These are phyloP conservation scores for Penicillium brasilianum DNA, from an alignment of 2,329 filamentous ascomycete genomes.

Conservation along the genomic window DNA sequence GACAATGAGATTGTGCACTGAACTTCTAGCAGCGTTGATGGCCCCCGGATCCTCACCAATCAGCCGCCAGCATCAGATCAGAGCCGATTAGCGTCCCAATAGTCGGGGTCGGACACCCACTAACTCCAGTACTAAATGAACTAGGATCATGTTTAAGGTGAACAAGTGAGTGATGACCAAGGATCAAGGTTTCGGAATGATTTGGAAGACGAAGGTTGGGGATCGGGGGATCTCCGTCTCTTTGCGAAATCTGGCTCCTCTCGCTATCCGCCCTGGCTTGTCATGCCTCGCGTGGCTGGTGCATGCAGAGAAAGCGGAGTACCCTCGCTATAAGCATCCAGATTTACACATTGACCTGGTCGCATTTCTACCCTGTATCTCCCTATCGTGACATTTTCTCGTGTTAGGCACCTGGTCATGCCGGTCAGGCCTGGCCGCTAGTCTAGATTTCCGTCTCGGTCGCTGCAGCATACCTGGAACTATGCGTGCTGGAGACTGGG, in stretches of 20 bases:
- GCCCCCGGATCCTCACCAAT: slow-evolving; percentile 1
- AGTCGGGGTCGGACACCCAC: slow-evolving; percentile 16
- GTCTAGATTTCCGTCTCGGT: not conserved
- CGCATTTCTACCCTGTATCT: not conserved
- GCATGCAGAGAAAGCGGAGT: not conserved
- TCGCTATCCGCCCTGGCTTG: not conserved
- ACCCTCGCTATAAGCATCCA: too few relatives aligned
- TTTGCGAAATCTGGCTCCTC: not conserved
- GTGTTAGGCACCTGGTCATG: not conserved
- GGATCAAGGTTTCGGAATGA: slow-evolving; percentile 10
- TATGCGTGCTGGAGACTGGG: not conserved
- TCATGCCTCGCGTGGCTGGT: slow-evolving; percentile 1
- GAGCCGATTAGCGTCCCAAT: slow-evolving; percentile 21
- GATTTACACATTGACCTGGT: not conserved
- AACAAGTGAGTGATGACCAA: not conserved
- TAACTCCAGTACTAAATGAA: slow-evolving; percentile 1
- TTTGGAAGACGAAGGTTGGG: slow-evolving; percentile 24
- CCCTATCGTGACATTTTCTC: not conserved
- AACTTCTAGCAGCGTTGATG: not conserved
- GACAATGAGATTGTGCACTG: slow-evolving; percentile 5
- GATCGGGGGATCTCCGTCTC: slow-evolving; percentile 5
- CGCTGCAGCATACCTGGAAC: not conserved
- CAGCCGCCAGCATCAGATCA: slow-evolving; percentile 5
- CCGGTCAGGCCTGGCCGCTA: not conserved
- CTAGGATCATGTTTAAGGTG: not conserved